A percentile compares a stretch with the other conserved stretches of the same genome.
These are phyloP conservation scores for Aspergillus unguis DNA, from an alignment of 2,329 filamentous ascomycete species.

Conservation along the genomic window DNA sequence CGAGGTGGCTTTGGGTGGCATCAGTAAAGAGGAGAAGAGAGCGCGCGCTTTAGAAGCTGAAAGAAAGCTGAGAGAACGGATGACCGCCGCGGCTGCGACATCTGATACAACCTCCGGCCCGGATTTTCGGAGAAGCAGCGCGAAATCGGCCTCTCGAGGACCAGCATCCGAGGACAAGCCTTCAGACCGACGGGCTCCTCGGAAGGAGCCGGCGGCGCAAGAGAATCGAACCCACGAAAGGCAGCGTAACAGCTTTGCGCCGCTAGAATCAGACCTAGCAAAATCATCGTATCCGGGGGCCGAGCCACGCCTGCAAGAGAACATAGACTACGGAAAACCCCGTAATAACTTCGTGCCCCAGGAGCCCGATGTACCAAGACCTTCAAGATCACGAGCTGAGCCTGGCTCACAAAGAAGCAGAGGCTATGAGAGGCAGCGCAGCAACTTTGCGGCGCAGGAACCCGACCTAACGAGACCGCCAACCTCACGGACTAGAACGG, in stretches of 20 bases:
- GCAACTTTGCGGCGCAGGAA: conserved; percentile 9
- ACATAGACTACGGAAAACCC: no score
- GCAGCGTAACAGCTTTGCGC: conserved; percentile 13
- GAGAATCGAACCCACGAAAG: conserved; percentile 14
- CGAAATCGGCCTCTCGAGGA: conserved; percentile 6
- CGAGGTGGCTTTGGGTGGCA: conserved; percentile 83
- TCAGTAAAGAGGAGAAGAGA: conserved; percentile 93
- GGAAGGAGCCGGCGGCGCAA: conserved; percentile 17
- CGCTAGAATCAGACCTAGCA: not conserved
- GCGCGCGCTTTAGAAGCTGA: conserved; percentile 82
- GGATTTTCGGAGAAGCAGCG: not conserved
- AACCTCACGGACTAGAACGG: conserved; percentile 15
- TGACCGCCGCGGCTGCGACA: conserved; percentile 26
- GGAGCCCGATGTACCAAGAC: no score
- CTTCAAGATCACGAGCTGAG: no score
- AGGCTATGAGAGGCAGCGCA: conserved; percentile 10
- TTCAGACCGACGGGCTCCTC: conserved; percentile 14
- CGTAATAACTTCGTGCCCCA: no score
- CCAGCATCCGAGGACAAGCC: not conserved
- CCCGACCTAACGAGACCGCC: conserved; percentile 1
- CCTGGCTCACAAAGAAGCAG: no score
- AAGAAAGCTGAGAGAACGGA: conserved; percentile 61
- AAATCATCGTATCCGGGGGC: not conserved
- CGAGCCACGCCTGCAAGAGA: no score
- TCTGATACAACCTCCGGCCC: not conserved